phyloP scores from a whole-genome alignment of 768 basidiomycete genomes.

The Hysterangium stoloniferum region DNA sequence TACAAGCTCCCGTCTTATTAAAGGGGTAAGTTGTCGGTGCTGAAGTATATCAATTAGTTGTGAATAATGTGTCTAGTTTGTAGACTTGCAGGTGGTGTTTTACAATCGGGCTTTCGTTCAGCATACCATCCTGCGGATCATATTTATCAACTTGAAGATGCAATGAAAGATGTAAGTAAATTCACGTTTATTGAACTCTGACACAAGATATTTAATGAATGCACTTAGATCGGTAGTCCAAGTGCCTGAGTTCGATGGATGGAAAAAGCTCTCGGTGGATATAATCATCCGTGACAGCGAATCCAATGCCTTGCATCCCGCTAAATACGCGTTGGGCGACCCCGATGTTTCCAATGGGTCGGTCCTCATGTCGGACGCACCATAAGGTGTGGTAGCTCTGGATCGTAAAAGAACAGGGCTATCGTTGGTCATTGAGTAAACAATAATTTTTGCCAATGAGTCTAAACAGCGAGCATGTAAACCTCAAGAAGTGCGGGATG shows the following conservation, averaged over 20 bases:
- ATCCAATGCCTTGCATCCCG: constrained; percentile 77
- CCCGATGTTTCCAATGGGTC: constrained; percentile 31
- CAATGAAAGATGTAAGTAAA: not conserved
- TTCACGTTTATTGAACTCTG: constrained; percentile 77
- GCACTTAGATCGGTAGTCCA: constrained; percentile 78
- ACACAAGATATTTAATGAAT: constrained; percentile 78
- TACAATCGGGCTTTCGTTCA: constrained; percentile 70
- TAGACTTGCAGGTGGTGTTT: constrained; percentile 58
- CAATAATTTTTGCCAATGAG: constrained; percentile 76
- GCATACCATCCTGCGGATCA: constrained; percentile 61
- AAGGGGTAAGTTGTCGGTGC: constrained; percentile 68
- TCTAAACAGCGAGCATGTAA: constrained; percentile 34
- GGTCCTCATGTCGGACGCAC: constrained; percentile 16
- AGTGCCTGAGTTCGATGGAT: constrained; percentile 78
- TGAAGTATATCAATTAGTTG: too few species aligned
- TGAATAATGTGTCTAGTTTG: not conserved
- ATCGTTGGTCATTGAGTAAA: constrained; percentile 80
- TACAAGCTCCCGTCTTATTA: constrained; percentile 80
- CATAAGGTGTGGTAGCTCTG: constrained; percentile 57
- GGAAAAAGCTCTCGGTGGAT: constrained; percentile 86
- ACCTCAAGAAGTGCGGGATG: too few species aligned
- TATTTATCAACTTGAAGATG: not conserved
- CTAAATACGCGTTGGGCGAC: constrained; percentile 43
- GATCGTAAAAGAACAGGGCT: constrained; percentile 50
- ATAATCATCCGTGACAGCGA: constrained; percentile 79